Percentiles rank a stretch among this genome's conserved stretches.
These are phyloP conservation scores for Allomyces macrogynus DNA, from an alignment of 192 early-diverging fungal species.

Conservation along the genomic window DNA sequence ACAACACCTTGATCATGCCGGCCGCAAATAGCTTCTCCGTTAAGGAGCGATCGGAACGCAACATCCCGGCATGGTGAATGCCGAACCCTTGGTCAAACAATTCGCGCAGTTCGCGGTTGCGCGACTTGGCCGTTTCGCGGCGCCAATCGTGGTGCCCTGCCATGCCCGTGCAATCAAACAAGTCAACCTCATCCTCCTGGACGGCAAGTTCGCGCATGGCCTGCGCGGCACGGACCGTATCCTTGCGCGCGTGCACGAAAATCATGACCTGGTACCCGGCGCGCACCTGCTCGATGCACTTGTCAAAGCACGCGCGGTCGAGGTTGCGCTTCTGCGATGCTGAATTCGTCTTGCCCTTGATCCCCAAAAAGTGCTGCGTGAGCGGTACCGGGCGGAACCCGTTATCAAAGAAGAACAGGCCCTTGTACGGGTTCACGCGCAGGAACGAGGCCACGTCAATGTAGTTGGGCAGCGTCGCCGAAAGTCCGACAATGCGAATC, in stretches of 20 bases:
- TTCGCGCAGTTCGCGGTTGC: conserved; percentile 71
- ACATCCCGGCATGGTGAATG: conserved; percentile 95
- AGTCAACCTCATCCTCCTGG: conserved; percentile 30
- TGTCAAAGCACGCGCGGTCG: conserved; percentile 73
- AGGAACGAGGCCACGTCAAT: conserved; percentile 76
- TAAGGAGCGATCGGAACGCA: conserved; percentile 63
- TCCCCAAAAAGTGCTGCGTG: conserved; percentile 85
- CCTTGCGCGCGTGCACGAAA: conserved; percentile 96
- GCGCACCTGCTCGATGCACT: conserved; percentile 45
- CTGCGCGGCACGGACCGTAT: conserved; percentile 87
- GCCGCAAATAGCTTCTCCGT: conserved; percentile 77
- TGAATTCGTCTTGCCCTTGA: conserved; percentile 71
- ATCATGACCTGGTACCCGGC: conserved; percentile 96
- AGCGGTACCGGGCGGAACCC: conserved; percentile 90
- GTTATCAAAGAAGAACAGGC: conserved; percentile 90
- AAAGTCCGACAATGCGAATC: conserved; percentile 92
- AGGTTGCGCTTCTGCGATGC: conserved; percentile 37
- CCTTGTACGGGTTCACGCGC: conserved; percentile 75
- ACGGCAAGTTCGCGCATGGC: conserved; percentile 51
- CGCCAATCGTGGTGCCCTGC: conserved; percentile 23
- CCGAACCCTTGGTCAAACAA: conserved; percentile 65
- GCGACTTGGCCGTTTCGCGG: conserved; percentile 47
- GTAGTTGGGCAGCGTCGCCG: conserved; percentile 96
- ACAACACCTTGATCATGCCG: conserved; percentile 64
- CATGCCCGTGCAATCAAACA: conserved; percentile 39